A percentile compares a stretch with the other conserved stretches of the same genome.
Conservation (phyloP, 305 asterid genomes). For the Stenogyne calaminthoides region DNA sequence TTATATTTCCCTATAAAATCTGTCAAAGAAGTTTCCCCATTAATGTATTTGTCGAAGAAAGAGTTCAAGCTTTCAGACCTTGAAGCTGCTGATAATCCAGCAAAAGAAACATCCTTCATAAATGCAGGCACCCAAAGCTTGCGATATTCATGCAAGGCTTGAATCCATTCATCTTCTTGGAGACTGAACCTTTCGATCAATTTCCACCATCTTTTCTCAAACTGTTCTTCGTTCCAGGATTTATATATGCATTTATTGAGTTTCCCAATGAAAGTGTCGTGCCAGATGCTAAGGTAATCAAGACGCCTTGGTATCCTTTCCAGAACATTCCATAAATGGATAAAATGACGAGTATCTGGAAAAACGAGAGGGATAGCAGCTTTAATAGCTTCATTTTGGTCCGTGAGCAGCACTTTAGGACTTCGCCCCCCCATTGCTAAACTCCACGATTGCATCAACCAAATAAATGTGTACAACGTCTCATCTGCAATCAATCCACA, state of each 20-base stretch:
- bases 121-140: constrained; percentile 84
- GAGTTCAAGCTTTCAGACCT: constrained; percentile 73
- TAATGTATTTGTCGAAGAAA: constrained; percentile 72
- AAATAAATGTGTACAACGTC: constrained; percentile 61
- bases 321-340: constrained; percentile 66
- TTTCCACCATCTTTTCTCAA: constrained; percentile 90
- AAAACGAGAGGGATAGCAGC: constrained; percentile 60
- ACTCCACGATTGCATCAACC: constrained; percentile 86
- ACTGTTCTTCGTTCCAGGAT: constrained; percentile 74
- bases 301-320: constrained; percentile 70
- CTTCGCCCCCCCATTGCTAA: constrained; percentile 81
- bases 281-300: constrained; percentile 66
- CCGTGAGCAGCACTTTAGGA: constrained; percentile 73
- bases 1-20: constrained; percentile 66
- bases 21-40: constrained; percentile 61
- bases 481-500: constrained; percentile 91
- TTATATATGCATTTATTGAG: constrained; percentile 70
- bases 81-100: constrained; percentile 65
- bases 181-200: constrained; percentile 68
- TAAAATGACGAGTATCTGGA: constrained; percentile 60
- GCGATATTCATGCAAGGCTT: constrained; percentile 63
- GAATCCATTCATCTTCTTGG: constrained; percentile 75
- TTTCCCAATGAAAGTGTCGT: constrained; percentile 60
- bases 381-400: constrained; percentile 66
- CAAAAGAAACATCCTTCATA: constrained; percentile 67